Base-by-base conservation (phyloP, 2,329 filamentous ascomycete species). In the Aureobasidium lini region DNA sequence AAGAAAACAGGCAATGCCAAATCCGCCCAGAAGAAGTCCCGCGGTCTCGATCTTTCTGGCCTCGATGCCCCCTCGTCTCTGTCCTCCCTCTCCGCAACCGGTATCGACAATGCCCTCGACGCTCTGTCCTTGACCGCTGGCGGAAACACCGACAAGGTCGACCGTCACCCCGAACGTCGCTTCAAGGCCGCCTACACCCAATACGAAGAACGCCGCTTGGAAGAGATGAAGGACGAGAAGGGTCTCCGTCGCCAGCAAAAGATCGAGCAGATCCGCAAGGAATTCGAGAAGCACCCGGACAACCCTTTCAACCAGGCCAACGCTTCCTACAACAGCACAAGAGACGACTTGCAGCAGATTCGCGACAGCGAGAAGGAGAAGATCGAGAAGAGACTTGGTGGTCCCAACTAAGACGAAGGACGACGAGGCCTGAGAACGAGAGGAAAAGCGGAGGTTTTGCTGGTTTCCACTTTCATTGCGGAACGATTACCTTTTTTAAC, bases 81-180 rank as follows among this genome's bases (percentile, higher is more conserved):
- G 9, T 66, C 79, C 0, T 75, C 88, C 0, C 81, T 96, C 67
- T 92, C 87, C 72, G 92, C 91, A 3, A 82, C 87, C 0, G 91
- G 91, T 68, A 96, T 99, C 73, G 92, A 97, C 72, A 93, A 96
- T 68, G 91, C 91, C 0, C 83, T 97, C 52, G 92, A 96, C 68
- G 91, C 91, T 3, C 82, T 97, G 31, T 85, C 84, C 2, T 74
- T 96, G 56, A 83, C 84, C 3, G 52, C 81, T 10, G 79, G 81
- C 15, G 79, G 81, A 53, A 76, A 80, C 18, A 39, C 31, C 28
- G 75, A 82, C 61, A 90, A 94, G 78, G 74, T 99, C 61, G 94
- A 99, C 71, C 82, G 85, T 57, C 92, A 97, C 71, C 92, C 94
- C 0, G 91, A 96, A 78, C 80, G 89, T 61, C 81, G 94, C 56